Evolutionary conservation across 2,329 filamentous ascomycete species (phyloP).

Genomic region (Alternaria gansuensis): DNA sequence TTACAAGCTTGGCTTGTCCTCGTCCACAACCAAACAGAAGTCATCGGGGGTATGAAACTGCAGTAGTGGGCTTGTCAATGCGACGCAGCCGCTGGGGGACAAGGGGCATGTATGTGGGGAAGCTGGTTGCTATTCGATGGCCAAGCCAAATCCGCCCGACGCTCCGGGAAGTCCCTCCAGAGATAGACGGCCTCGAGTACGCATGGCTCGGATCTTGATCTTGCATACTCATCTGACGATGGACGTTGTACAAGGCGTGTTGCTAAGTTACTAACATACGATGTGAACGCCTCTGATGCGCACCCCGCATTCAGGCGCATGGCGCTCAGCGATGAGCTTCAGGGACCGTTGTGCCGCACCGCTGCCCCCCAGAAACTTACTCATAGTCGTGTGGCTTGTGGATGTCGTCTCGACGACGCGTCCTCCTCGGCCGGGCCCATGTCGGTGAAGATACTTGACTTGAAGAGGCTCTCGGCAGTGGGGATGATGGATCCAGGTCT

Average conservation of each 20-base stretch:
- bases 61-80: constrained; percentile 33
- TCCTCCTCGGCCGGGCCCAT: constrained; percentile 10
- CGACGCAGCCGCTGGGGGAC: constrained; percentile 28
- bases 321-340: constrained; percentile 8
- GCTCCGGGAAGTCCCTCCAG: constrained; percentile 14
- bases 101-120: constrained; percentile 34
- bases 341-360: constrained; percentile 16
- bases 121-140: constrained; percentile 25
- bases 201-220: constrained; percentile 13
- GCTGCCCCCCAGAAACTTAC: constrained; percentile 5
- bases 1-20: constrained; percentile 27
- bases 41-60: constrained; percentile 23
- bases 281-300: constrained; percentile 10
- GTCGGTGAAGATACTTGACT: constrained; percentile 20
- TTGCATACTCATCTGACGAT: constrained; percentile 11
- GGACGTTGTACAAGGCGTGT: background rate
- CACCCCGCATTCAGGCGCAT: constrained; percentile 8
- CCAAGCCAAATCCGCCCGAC: constrained; percentile 25
- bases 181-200: constrained; percentile 9
- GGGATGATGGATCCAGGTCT: constrained; percentile 19
- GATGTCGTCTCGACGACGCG: constrained; percentile 10
- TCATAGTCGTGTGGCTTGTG: constrained; percentile 4
- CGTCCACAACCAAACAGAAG: constrained; percentile 27
- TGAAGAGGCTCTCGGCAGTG: constrained; percentile 20
- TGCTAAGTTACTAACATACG: constrained; percentile 5